Base-by-base conservation (phyloP, 805 yeast species). In the Candida broadrunensis region DNA sequence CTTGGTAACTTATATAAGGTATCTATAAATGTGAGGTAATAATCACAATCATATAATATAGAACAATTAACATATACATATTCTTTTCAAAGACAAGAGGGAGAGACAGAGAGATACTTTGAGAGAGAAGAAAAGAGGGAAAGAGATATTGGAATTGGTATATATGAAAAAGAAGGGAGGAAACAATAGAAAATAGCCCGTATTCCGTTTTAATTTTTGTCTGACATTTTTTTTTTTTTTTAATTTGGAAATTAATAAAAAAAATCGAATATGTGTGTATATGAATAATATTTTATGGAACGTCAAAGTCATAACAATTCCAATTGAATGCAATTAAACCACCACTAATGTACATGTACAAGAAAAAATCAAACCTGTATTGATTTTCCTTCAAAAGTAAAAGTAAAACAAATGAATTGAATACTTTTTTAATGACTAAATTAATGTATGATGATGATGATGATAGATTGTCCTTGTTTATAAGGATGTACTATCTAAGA, bases 401-500 rank as follows among this genome's bases (percentile, higher is more conserved):
- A n/a, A n/a, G n/a, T n/a, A n/a, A n/a, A n/a, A n/a, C n/a, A n/a
- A n/a, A n/a, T n/a, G n/a, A n/a, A n/a, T n/a, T n/a, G n/a, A n/a
- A n/a, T n/a, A n/a, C n/a, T n/a, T n/a, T n/a, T n/a, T n/a, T n/a
- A n/a, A n/a, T n/a, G n/a, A n/a, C n/a, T n/a, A n/a, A n/a, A n/a
- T n/a, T n/a, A n/a, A n/a, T n/a, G n/a, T n/a, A n/a, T n/a, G n/a
- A n/a, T n/a, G n/a, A n/a, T n/a, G n/a, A n/a, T n/a, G n/a, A n/a
- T n/a, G n/a, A n/a, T n/a, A n/a, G n/a, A n/a, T n/a, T n/a, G n/a
- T n/a, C n/a, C n/a, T n/a, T n/a, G n/a, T n/a, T n/a, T n/a, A n/a
- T 21, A 21, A 21, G 9, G 24, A 21, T 21, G 24, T 44, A 47
- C 70, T 80, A 60, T 91, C 99, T 70, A 93, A 78, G 81, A 93